Evolutionary conservation across 768 basidiomycete genomes (phyloP).

Genomic region (Wakefieldia striispora): DNA sequence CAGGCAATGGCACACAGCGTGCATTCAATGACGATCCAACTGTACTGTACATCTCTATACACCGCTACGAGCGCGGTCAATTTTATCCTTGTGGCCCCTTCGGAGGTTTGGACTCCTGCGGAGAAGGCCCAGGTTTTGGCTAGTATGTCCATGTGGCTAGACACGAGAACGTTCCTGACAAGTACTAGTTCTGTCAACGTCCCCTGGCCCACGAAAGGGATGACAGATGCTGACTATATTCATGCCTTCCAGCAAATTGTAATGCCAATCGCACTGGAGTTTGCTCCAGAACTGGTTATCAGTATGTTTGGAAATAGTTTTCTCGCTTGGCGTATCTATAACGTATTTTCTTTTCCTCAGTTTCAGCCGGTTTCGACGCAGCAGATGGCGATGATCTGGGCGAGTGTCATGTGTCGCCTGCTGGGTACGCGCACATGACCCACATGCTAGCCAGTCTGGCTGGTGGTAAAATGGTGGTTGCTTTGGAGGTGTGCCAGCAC

Average conservation of each 20-base stretch:
- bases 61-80: constrained; percentile 87
- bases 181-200: constrained; percentile 83
- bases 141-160: constrained; percentile 55
- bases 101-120: constrained; percentile 83
- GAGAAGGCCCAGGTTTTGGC: constrained; percentile 80
- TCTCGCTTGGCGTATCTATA: not conserved
- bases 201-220: constrained; percentile 86
- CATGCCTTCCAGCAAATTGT: constrained; percentile 94
- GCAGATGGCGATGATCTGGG: constrained; percentile 91
- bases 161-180: constrained; percentile 7
- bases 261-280: constrained; percentile 97
- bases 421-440: constrained; percentile 98
- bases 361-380: constrained; percentile 98
- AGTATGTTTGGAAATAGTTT: constrained; percentile 50
- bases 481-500: constrained; percentile 70
- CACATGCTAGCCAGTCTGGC: constrained; percentile 92
- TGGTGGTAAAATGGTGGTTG: constrained; percentile 85
- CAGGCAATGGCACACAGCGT: constrained; percentile 96
- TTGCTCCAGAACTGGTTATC: constrained; percentile 92
- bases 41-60: constrained; percentile 91
- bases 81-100: constrained; percentile 95
- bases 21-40: constrained; percentile 92
- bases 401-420: constrained; percentile 85
- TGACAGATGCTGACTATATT: constrained; percentile 94
- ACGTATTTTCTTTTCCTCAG: constrained; percentile 39